A percentile compares a stretch with the other conserved stretches of the same genome.
Evolutionary conservation across 176 grass and related monocot species (phyloP).

Genomic region (Aegilops bicornis): DNA sequence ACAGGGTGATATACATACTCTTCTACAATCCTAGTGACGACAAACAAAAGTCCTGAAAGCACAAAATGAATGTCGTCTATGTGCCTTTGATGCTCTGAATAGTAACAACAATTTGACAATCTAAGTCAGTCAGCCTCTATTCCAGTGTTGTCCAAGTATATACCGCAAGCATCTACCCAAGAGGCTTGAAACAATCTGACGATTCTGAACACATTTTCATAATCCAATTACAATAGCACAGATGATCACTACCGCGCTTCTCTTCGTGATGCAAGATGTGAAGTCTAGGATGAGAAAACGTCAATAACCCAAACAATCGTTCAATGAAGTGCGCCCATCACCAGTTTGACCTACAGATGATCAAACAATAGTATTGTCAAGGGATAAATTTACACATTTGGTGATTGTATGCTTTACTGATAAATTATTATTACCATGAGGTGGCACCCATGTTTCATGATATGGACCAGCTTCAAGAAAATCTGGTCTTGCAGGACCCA

Average conservation of each 20-base stretch:
- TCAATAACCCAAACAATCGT: slow-evolving; percentile 92
- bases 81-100: background rate
- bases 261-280: background rate
- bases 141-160: background rate
- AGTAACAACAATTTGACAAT: too few species aligned
- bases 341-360: slow-evolving; percentile 87
- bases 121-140: too few species aligned
- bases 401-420: background rate
- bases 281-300: background rate
- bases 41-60: background rate
- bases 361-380: slow-evolving; percentile 4
- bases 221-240: background rate
- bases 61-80: background rate
- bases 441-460: slow-evolving; percentile 78
- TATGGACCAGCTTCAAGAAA: slow-evolving; percentile 55
- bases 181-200: background rate
- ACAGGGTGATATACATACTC: background rate
- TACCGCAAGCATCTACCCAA: background rate
- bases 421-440: slow-evolving; percentile 45
- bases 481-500: slow-evolving; percentile 78
- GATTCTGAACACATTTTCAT: background rate
- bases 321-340: slow-evolving; percentile 83
- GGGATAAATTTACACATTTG: background rate
- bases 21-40: background rate
- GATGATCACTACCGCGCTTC: background rate